Percentiles rank a stretch among this genome's conserved stretches.
phyloP scores from a whole-genome alignment of 345 rosid genomes.

The Cardamine chenopodiifolia region DNA sequence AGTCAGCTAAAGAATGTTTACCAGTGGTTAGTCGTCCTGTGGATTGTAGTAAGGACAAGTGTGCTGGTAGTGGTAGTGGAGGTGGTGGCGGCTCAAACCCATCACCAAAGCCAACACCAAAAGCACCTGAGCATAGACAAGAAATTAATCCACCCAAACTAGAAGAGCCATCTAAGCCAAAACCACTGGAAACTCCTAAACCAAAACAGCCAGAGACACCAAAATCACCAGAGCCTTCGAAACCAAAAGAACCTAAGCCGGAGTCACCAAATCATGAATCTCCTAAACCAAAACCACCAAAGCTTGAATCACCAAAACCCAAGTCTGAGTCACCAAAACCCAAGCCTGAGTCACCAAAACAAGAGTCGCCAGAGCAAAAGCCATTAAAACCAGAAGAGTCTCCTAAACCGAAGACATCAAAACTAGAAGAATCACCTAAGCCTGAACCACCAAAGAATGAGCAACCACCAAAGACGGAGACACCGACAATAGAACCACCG shows the following conservation, averaged over 20 bases:
- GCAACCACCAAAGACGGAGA: conserved; percentile 33
- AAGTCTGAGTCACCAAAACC: conserved; percentile 34
- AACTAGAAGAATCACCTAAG: conserved; percentile 26
- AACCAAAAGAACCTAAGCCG: conserved; percentile 28
- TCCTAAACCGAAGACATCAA: background rate
- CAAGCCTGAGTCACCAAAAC: conserved; percentile 36
- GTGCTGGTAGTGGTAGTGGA: conserved; percentile 42
- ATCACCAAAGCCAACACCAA: conserved; percentile 42
- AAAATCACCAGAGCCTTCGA: conserved; percentile 36
- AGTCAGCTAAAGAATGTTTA: conserved; percentile 46
- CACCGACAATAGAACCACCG: conserved; percentile 36
- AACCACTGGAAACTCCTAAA: conserved; percentile 25
- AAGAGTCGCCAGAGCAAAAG: conserved; percentile 23
- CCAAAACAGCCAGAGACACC: conserved; percentile 31
- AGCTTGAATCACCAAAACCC: conserved; percentile 24
- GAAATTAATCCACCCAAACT: conserved; percentile 32
- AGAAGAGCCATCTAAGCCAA: conserved; percentile 28
- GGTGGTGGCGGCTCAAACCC: conserved; percentile 28
- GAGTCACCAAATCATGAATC: conserved; percentile 16
- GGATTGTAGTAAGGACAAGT: conserved; percentile 55
- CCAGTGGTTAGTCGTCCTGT: conserved; percentile 49
- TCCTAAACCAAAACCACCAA: conserved; percentile 26
- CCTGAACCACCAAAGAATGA: conserved; percentile 20
- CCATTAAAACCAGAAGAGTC: conserved; percentile 6
- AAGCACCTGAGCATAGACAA: conserved; percentile 20